A percentile compares a stretch with the other conserved stretches of the same genome.
phyloP scores from a whole-genome alignment of 164 flowering plant genomes.

The Brasenia schreberi region DNA sequence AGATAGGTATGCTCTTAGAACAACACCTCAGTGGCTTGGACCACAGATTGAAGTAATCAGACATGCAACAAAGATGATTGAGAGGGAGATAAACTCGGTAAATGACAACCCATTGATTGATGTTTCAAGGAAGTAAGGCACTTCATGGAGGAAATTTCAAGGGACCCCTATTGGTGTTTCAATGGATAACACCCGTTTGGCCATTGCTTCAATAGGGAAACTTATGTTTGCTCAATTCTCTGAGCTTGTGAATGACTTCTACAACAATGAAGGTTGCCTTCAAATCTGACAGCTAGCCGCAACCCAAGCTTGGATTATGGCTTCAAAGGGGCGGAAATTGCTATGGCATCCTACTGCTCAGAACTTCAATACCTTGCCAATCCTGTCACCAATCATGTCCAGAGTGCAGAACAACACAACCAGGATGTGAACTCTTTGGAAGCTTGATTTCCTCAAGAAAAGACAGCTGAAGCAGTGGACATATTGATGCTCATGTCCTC shows the following conservation, averaged over 20 bases:
- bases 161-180: conserved; percentile 15
- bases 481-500: conserved; percentile 1
- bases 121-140: conserved; percentile 8
- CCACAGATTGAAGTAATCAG: conserved; percentile 14
- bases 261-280: conserved; percentile 2
- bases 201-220: conserved; percentile 3
- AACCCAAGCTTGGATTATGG: conserved; percentile 4
- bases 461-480: conserved; percentile 5
- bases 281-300: background rate
- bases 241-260: background rate
- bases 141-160: conserved; percentile 16
- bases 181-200: conserved; percentile 10
- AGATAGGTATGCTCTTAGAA: conserved; percentile 10
- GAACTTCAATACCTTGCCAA: background rate
- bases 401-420: too few relatives aligned
- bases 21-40: conserved; percentile 14
- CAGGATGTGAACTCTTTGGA: too few relatives aligned
- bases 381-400: too few relatives aligned
- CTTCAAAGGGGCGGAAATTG: background rate
- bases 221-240: conserved; percentile 8
- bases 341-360: background rate
- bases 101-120: conserved; percentile 15
- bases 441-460: background rate
- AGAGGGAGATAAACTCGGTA: conserved; percentile 13
- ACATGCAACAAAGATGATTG: conserved; percentile 7